Base-by-base conservation (phyloP, 78 protist genomes). In the Ministeria vibrans region DNA sequence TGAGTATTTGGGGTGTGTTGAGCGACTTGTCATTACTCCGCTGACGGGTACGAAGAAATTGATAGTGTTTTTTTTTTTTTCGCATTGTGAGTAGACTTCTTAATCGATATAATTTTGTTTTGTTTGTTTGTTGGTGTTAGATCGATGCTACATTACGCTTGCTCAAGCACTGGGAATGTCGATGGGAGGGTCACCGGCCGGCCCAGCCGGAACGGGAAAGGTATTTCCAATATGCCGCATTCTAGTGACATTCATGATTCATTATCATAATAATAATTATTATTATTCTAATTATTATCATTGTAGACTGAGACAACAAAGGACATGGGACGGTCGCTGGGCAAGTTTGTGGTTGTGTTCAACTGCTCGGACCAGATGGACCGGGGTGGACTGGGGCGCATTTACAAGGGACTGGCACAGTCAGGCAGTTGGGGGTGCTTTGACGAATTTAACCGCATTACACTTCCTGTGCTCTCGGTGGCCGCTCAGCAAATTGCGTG, bases 131-230 rank as follows among this genome's bases (percentile, higher is more conserved):
- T n/a, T n/a, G n/a, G n/a, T n/a, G n/a, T n/a, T n/a, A n/a, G 97
- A 95, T 28, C 84, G 96, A 1, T 88, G 93, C 90, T 90, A 90
- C 92, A 86, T 90, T 79, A 87, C 96, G 9, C 88, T 92, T 30
- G 73, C 94, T 0, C 93, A 87, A 41, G 86, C 83, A 44, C 23
- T 81, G 22, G 63, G 39, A 30, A 36, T 95, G 92, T 75, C 23
- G 62, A 78, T 86, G 30, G 97, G 97, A n/a, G 97, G 95, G 27
- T 90, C 91, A 15, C 96, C 96, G 20, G 92, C 92, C 20, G 98
- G 98, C 0, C 97, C 97, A 22, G 95, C 97, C 36, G 97, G 97
- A 0, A 92, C 95, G 23, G 98, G 98, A 25, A 95, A 95, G n/a
- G n/a, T n/a, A n/a, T n/a, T n/a, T n/a, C n/a, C n/a, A n/a, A n/a